Evolutionary conservation across 2,329 filamentous ascomycete genomes (phyloP), one percentile per base, ranked within the genome.

Genomic region (Xylaria sp.): DNA sequence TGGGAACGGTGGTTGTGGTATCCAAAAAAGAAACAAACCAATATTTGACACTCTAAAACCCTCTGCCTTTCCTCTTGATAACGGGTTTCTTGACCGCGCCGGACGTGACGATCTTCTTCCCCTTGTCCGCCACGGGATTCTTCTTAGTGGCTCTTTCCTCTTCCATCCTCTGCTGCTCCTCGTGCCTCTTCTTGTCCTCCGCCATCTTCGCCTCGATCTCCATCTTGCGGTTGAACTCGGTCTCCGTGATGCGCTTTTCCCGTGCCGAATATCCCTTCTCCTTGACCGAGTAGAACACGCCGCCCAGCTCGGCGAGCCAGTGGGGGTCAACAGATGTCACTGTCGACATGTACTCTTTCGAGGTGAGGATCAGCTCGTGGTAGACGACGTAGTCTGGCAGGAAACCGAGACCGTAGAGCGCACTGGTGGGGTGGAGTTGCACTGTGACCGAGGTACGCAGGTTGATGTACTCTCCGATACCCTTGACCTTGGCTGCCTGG

Each of bases 331-430:
- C 94, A 1, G 91, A 86, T 4, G 94, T 99, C 8, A 99, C 94
- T 4, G 91, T 96, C 2, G 91, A 95, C 86, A 99, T 97, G 77
- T 97, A 99, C 71, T 97, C 94, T 70, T 96, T 97, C 52, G 88
- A 91, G 0, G 94, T 99, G 56, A 99, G 84, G 65, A 99, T 96
- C 54, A 99, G 84, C 73, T 99, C 94, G 78, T 99, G 94, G 74
- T 99, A 99, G 39, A 99, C 87, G 48, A 99, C 91, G 68, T 97
- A 97, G 70, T 99, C 94, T 1, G 95, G 94, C 20, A 96, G 84
- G 72, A 96, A 95, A 3, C 94, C 94, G 1, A 92, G 81, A 20
- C 94, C 94, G 69, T 97, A 97, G 0, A 99, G 82, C 1, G 94
- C 91, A 60, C 88, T 92, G 0, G 94, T 99, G 1, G 94, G 94